phyloP scores from a whole-genome alignment of 2,329 filamentous ascomycete genomes.

The Pseudocercospora macadamiae region DNA sequence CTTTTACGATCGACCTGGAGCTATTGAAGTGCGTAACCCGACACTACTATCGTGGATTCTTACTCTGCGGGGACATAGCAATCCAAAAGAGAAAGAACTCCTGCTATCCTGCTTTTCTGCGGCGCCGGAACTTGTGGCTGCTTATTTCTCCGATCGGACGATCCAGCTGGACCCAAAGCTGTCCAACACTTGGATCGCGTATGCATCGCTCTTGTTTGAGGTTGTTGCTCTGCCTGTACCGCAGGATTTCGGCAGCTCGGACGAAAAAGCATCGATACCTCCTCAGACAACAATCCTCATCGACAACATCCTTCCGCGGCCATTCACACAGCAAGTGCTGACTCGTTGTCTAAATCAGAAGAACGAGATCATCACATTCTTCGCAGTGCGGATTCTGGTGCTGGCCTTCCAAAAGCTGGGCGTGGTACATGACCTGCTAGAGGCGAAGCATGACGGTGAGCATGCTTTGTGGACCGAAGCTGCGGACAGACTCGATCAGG shows the following conservation, averaged over 20 bases:
- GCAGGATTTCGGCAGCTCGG: constrained; percentile 65
- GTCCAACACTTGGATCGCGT: constrained; percentile 92
- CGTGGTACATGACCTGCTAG: constrained; percentile 61
- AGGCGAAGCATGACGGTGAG: constrained; percentile 30
- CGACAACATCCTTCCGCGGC: constrained; percentile 82
- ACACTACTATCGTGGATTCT: constrained; percentile 78
- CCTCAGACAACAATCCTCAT: constrained; percentile 79
- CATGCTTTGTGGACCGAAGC: constrained; percentile 70
- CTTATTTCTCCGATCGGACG: constrained; percentile 81
- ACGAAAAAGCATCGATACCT: constrained; percentile 63
- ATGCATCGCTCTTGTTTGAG: constrained; percentile 84
- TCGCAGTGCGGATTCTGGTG: constrained; percentile 78
- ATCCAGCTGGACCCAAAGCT: constrained; percentile 91
- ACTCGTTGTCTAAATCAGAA: constrained; percentile 77
- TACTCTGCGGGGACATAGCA: constrained; percentile 80
- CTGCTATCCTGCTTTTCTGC: constrained; percentile 76
- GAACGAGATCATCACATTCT: constrained; percentile 79
- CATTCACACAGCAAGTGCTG: constrained; percentile 78
- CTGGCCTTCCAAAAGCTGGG: constrained; percentile 78
- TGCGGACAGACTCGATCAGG: constrained; percentile 66
- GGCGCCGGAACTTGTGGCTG: constrained; percentile 82
- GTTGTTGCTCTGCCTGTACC: constrained; percentile 76
- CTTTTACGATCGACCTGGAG: constrained; percentile 61
- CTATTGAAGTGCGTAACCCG: constrained; percentile 76
- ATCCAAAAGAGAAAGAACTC: constrained; percentile 77